Evolutionary conservation across 768 basidiomycete species (phyloP).

Genomic region (Termitomyces sp.): DNA sequence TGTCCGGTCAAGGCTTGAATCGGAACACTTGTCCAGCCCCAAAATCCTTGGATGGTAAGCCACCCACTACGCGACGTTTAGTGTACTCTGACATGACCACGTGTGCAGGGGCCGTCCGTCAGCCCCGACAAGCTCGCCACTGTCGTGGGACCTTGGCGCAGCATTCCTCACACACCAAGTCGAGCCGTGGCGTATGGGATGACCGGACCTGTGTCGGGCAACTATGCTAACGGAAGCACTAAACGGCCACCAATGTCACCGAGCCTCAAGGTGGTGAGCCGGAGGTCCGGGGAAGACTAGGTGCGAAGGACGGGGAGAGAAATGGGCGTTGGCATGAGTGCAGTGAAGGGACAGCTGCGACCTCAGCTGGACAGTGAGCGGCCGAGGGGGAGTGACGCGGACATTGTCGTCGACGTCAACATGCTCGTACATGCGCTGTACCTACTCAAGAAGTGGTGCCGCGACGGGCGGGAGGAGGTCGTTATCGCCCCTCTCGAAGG

Average conservation of each 20-base stretch:
- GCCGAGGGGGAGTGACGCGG: constrained; percentile 42
- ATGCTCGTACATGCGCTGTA: constrained; percentile 73
- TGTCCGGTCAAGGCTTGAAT: too few species aligned
- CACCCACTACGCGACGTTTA: not conserved
- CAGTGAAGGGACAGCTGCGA: constrained; percentile 1
- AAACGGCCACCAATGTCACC: constrained; percentile 27
- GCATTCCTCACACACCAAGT: constrained; percentile 87
- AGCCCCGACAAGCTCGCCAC: constrained; percentile 59
- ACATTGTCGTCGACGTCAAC: constrained; percentile 75
- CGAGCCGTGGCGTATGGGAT: constrained; percentile 47
- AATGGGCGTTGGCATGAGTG: not conserved
- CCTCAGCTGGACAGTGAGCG: not conserved
- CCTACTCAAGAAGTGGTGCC: constrained; percentile 79
- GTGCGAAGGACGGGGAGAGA: constrained; percentile 8
- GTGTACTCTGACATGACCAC: not conserved
- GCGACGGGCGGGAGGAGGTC: constrained; percentile 69
- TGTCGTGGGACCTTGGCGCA: constrained; percentile 83
- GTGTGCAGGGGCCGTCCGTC: constrained; percentile 17
- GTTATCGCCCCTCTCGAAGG: constrained; percentile 87
- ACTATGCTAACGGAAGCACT: constrained; percentile 27
- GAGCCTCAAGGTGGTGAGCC: constrained; percentile 26
- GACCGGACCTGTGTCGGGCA: constrained; percentile 44
- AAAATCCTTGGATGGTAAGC: too few species aligned
- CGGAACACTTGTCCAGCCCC: too few species aligned
- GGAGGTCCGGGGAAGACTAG: constrained; percentile 20